Evolutionary conservation across 2,329 filamentous ascomycete species (phyloP).

Genomic region (Diplodia mutila): DNA sequence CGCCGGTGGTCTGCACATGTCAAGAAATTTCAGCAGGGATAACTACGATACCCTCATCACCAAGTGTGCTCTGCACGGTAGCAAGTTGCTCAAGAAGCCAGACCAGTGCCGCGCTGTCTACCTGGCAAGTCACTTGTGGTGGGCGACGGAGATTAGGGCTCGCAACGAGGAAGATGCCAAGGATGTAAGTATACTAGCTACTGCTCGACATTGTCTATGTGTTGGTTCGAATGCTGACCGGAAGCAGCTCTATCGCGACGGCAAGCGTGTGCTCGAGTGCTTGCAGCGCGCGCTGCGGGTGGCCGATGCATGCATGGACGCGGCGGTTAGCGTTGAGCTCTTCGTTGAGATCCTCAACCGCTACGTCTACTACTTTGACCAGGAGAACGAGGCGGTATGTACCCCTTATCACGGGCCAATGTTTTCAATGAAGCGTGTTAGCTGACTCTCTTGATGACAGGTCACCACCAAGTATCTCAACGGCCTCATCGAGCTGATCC

Average conservation of each 20-base stretch:
- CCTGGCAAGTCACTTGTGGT: slow-evolving; percentile 95
- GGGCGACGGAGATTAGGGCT: slow-evolving; percentile 82
- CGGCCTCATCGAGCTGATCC: slow-evolving; percentile 95
- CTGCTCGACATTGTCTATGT: neutral
- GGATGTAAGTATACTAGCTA: slow-evolving; percentile 60
- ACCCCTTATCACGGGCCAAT: neutral
- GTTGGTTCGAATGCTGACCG: neutral
- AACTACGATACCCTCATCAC: slow-evolving; percentile 99
- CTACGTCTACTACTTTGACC: slow-evolving; percentile 99
- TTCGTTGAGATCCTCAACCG: slow-evolving; percentile 98
- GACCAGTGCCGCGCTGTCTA: slow-evolving; percentile 98
- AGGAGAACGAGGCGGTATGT: slow-evolving; percentile 90
- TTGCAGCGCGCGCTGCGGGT: slow-evolving; percentile 93
- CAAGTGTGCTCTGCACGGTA: slow-evolving; percentile 94
- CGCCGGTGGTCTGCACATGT: slow-evolving; percentile 84
- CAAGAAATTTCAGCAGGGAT: slow-evolving; percentile 88
- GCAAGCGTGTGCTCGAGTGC: slow-evolving; percentile 95
- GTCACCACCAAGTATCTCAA: slow-evolving; percentile 98
- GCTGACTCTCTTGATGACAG: slow-evolving; percentile 38
- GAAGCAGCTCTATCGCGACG: slow-evolving; percentile 85
- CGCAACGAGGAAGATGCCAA: slow-evolving; percentile 81
- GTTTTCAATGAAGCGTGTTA: neutral
- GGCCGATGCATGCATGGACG: slow-evolving; percentile 98
- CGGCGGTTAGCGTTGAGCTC: slow-evolving; percentile 91
- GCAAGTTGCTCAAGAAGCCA: slow-evolving; percentile 95